These are phyloP conservation scores for Dicorynia guianensis DNA, from an alignment of 306 rosid species.

Conservation along the genomic window DNA sequence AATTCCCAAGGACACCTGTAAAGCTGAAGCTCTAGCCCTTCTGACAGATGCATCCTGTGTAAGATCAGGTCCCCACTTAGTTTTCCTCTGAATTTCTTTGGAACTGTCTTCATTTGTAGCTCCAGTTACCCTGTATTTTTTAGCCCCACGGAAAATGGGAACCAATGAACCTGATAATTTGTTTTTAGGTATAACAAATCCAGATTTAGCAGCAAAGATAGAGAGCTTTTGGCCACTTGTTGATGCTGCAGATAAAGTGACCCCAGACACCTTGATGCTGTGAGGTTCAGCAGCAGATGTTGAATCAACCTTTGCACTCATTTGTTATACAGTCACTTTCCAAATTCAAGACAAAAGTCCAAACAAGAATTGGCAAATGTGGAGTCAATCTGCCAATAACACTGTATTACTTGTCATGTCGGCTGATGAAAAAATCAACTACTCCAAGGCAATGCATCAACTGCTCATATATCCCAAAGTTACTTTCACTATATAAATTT, in stretches of 20 bases:
- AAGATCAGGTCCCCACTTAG: constrained; percentile 89
- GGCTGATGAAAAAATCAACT: not conserved
- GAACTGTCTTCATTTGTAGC: constrained; percentile 58
- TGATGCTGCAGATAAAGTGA: constrained; percentile 55
- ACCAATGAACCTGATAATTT: constrained; percentile 88
- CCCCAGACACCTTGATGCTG: constrained; percentile 61
- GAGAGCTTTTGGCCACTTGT: constrained; percentile 70
- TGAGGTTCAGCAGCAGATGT: constrained; percentile 52
- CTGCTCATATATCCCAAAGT: not conserved
- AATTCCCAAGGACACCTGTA: constrained; percentile 66
- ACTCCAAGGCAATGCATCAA: not conserved
- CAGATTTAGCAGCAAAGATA: constrained; percentile 76
- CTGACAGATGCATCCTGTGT: constrained; percentile 72
- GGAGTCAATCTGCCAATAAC: constrained; percentile 37
- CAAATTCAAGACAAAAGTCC: not conserved
- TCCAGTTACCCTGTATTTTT: constrained; percentile 58
- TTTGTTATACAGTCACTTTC: constrained; percentile 44
- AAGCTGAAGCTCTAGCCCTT: constrained; percentile 79
- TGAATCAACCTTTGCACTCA: constrained; percentile 58
- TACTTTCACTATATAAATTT: constrained; percentile 10
- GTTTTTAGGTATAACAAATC: constrained; percentile 95
- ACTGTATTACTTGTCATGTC: not conserved
- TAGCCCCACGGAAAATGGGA: constrained; percentile 71
- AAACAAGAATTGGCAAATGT: not conserved
- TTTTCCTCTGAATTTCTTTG: constrained; percentile 68